phyloP scores from a whole-genome alignment of 1,139 yeast species.

The Magnusiomyces fungicola region DNA sequence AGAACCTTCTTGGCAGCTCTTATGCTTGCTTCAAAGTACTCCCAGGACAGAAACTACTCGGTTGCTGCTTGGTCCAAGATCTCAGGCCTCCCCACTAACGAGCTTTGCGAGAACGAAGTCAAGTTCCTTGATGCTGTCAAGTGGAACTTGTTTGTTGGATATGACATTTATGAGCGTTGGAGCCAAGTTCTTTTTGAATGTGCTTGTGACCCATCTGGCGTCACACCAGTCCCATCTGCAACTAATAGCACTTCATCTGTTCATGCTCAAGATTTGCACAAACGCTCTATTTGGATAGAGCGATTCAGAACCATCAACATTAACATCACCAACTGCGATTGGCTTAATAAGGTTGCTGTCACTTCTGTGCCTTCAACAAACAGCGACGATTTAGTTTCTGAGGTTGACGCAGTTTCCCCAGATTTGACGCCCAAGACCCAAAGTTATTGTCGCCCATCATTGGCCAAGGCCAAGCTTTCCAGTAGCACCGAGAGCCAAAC shows the following conservation, averaged over 20 bases:
- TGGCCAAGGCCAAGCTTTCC: too few species aligned
- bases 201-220: conserved; percentile 16
- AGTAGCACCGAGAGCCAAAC: too few species aligned
- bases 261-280: background rate
- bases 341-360: background rate
- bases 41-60: conserved; percentile 65
- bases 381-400: too few species aligned
- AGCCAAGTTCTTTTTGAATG: conserved; percentile 29
- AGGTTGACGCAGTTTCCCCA: too few species aligned
- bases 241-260: background rate
- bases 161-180: conserved; percentile 49
- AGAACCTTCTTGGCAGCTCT: conserved; percentile 59
- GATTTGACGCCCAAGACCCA: too few species aligned
- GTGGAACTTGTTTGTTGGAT: conserved; percentile 49
- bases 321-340: background rate
- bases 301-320: background rate
- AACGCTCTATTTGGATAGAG: background rate
- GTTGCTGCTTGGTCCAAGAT: conserved; percentile 71
- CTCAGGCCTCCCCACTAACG: conserved; percentile 50
- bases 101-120: conserved; percentile 48
- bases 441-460: too few species aligned
- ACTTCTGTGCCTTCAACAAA: too few species aligned
- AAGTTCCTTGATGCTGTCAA: conserved; percentile 47
- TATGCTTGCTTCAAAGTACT: conserved; percentile 63
- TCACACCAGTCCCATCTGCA: conserved; percentile 9